phyloP scores from a whole-genome alignment of 1,284 basidiomycete species.

The Abortiporus biennis region DNA sequence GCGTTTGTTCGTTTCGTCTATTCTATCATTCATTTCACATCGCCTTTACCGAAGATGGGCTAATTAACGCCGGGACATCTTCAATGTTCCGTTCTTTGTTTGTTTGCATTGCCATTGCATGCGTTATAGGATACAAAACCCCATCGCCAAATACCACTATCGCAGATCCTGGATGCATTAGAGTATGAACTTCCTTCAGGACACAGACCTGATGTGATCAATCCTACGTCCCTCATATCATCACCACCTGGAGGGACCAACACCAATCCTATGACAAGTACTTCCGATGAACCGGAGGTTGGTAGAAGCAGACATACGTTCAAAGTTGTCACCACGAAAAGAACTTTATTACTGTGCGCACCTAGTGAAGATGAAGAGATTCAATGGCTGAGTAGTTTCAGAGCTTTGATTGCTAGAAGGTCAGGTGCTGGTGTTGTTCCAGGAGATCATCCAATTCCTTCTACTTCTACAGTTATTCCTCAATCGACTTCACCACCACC shows the following conservation, averaged over 20 bases:
- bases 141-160: constrained; percentile 80
- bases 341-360: constrained; percentile 85
- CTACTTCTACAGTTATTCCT: constrained; percentile 2
- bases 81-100: constrained; percentile 2
- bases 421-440: constrained; percentile 41
- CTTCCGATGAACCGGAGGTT: constrained; percentile 30
- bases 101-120: constrained; percentile 12
- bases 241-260: no score
- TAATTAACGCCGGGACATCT: constrained; percentile 9
- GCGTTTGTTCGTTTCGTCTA: not conserved
- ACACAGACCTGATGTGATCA: constrained; percentile 21
- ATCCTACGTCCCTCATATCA: constrained; percentile 23
- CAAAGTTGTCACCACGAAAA: constrained; percentile 95
- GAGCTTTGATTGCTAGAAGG: constrained; percentile 80
- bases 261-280: constrained; percentile 28
- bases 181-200: constrained; percentile 70
- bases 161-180: constrained; percentile 87
- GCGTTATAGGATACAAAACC: constrained; percentile 72
- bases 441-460: constrained; percentile 19
- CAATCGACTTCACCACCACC: not conserved
- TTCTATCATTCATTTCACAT: not conserved
- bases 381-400: constrained; percentile 93
- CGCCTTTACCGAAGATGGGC: constrained; percentile 2
- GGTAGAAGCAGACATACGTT: constrained; percentile 64
- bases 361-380: constrained; percentile 98